Conservation (phyloP, 2,329 filamentous ascomycete genomes). For the Monosporascus sp. region DNA sequence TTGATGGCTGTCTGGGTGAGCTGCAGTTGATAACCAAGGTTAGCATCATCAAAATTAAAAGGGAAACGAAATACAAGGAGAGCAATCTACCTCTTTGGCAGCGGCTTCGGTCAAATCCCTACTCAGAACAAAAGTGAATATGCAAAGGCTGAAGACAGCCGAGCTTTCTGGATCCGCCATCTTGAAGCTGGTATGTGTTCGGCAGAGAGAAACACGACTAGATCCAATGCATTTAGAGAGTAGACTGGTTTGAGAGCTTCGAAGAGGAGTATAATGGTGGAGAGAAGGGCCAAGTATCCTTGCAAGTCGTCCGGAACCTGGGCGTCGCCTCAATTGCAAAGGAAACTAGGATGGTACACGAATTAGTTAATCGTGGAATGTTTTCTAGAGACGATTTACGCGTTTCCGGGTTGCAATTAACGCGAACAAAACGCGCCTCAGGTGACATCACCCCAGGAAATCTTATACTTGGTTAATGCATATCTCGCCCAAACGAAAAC, state of each 20-base stretch:
- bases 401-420: background rate
- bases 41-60: conserved; percentile 2
- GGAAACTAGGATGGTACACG: background rate
- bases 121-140: conserved; percentile 22
- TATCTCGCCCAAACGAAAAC: background rate
- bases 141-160: conserved; percentile 22
- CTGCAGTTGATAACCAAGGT: conserved; percentile 23
- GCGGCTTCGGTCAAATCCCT: conserved; percentile 17
- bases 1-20: conserved; percentile 38
- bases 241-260: background rate
- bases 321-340: background rate
- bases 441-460: background rate
- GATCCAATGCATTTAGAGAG: background rate
- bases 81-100: conserved; percentile 21
- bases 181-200: background rate
- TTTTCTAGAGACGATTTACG: background rate
- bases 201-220: background rate
- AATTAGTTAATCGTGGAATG: background rate
- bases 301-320: background rate
- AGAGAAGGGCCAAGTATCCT: background rate
- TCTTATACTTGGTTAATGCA: background rate
- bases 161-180: conserved; percentile 23
- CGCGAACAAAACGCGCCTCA: background rate
- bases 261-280: background rate
- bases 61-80: background rate